Base-by-base conservation (phyloP, 148 eudicot genomes). In the Fagopyrum homotropicum region DNA sequence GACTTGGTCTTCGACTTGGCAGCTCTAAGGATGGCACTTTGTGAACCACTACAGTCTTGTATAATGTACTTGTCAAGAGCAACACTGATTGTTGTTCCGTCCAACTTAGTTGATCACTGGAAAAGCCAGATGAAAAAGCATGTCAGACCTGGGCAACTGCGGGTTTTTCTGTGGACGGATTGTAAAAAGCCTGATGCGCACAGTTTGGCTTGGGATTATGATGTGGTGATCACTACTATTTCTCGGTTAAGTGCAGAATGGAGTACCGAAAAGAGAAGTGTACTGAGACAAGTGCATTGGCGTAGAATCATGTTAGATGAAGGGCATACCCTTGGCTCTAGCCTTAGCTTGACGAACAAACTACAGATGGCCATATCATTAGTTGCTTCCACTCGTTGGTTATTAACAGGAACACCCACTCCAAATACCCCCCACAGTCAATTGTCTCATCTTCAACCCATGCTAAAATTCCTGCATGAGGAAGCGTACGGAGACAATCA, bases 101-200 rank as follows among this genome's bases (percentile, higher is more conserved):
- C 93, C 68, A 91, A 94, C 85, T 80, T 94, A 71, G 96, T 94
- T 84, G 97, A 92, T 84, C 98, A 94, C 64, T 94, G 98, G 98
- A 83, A 77, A 76, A 79, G 85, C 73, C 98, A 94, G 82, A 94
- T 92, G 46, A 84, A 84, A 75, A 90, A 86, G 87, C 98, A 94
- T 83, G 96, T 94, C 69, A 82, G 87, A 80, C 85, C 85, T 35
- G 89, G 86, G 75, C 93, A 94, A 64, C 82, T 94, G 79, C 90
- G 85, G 46, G 86, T 90, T 72, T 90, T 80, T 85, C 75, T 83
- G 47, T 94, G 98, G 98, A 88, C 80, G 14, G 98, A 89, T 80
- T 78, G 85, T 78, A 88, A 79, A 79, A 87, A 86, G 82, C 98
- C 98, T 75, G 61, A 84, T 61, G 89, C 87, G 9, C 97, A 94